Evolutionary conservation across 495 filamentous ascomycete species (phyloP), one percentile per base, ranked within the genome.

Genomic region (Podospora pseudocomata): DNA sequence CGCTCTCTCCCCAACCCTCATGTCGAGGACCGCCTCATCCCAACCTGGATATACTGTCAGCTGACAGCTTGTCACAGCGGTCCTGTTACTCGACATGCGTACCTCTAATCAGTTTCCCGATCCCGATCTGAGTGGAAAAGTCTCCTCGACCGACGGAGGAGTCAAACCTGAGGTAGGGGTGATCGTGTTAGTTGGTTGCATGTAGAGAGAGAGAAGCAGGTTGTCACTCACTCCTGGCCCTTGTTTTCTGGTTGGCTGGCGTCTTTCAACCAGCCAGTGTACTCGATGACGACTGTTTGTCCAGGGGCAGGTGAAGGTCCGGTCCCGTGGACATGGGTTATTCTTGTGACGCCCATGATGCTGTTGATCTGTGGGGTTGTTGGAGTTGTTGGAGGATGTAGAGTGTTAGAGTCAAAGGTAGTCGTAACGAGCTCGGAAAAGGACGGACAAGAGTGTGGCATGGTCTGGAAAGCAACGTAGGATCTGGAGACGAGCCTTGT

Each of bases 201-300:
- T 57, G 67, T 13, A 26, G 23, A 23, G 23, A 23, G 23, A 23
- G 23, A 23, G 23, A 1, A 23, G 23, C 23, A 23, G 23, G 23
- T 4, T 27, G 55, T 11, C 49, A 79, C 82, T 74, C 68, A 86
- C 84, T 82, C 26, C 0, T 68, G 32, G 53, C 85, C 85, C 77
- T 84, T 86, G 65, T 80, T 77, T 26, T 81, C 76, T 7, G 82
- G 78, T 75, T 86, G 80, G 65, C 68, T 76, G 30, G 79, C 75
- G 70, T 94, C 90, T 80, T 90, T 90, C 58, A 96, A 83, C 79
- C 86, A 93, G 70, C 92, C 92, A 23, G 89, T 92, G 82, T 95
- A 96, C 78, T 91, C 89, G 71, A 96, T 93, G 71, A 85, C 85
- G 72, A 96, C 90, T 18, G 74, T 82, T 75, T 93, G 87, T 26